Base-by-base conservation (phyloP, 106 monocot genomes). In the Apostasia ramifera region DNA sequence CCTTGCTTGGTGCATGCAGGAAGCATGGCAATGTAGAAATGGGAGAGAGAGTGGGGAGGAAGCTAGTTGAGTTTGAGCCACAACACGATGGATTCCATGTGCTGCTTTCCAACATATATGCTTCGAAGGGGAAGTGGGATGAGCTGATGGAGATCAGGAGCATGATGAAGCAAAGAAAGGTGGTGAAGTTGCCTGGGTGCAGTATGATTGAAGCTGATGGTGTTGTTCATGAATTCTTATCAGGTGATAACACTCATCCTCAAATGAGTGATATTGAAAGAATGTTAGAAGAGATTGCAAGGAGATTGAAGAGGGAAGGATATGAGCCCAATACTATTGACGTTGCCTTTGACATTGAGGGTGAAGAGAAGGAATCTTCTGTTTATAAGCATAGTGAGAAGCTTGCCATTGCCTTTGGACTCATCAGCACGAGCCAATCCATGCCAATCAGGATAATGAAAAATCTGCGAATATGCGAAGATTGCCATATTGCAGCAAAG, bases 81-180 rank as follows among this genome's bases (percentile, higher is more conserved):
- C 47, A 74, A 14, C 81, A 87, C 69, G 83, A 87, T 71, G 87
- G 83, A 6, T 80, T 80, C 57, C 83, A 81, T 54, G 72, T 83
- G n/a, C 59, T 87, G 42, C 68, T 87, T 40, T 80, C 77, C 2
- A 83, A 87, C 71, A 77, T 83, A 26, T 83, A 83, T 57, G 82
- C 83, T 47, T 80, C 71, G 10, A 78, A 66, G 40, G 79, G 74
- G 57, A 87, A 53, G 55, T 87, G 87, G 87, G 77, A 83, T 40
- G 47, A 80, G 60, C 58, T 74, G 1, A 67, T 64, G 75, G 73
- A 87, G 44, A 44, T 87, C 47, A 87, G 83, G 70, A 69, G 63
- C 8, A 69, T 40, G 42, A 83, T 87, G 83, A 81, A 71, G 47
- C 70, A 71, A 57, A 55, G 61, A 77, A 53, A 70, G 63, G 74